These are phyloP conservation scores for Oidium heveae DNA, from an alignment of 2,329 filamentous ascomycete genomes.

Conservation along the genomic window DNA sequence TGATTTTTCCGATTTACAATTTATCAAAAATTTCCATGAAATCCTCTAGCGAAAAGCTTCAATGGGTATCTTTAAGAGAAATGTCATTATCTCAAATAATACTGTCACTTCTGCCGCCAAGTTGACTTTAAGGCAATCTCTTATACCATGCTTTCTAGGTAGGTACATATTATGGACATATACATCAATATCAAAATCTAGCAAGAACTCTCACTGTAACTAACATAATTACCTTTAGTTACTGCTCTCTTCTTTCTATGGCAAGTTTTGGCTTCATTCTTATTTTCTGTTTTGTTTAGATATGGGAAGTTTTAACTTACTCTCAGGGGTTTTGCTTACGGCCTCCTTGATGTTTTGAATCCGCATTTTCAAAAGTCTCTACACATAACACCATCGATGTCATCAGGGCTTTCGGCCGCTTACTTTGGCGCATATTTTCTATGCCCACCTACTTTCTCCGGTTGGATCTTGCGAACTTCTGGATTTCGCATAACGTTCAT, in stretches of 20 bases:
- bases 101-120: constrained; percentile 13
- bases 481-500: constrained; percentile 69
- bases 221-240: constrained; percentile 23
- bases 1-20: too few species aligned
- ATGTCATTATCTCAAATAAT: constrained; percentile 15
- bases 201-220: too few species aligned
- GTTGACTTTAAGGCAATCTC: constrained; percentile 14
- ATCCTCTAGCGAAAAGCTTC: not conserved
- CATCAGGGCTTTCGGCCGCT: constrained; percentile 38
- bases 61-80: constrained; percentile 14
- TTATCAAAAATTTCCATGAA: too few species aligned
- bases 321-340: constrained; percentile 52
- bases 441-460: constrained; percentile 42
- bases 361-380: constrained; percentile 35
- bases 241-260: constrained; percentile 68
- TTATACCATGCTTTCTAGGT: constrained; percentile 12
- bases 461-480: constrained; percentile 40
- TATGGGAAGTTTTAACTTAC: not conserved
- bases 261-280: constrained; percentile 14
- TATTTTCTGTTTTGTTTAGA: not conserved
- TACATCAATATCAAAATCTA: too few species aligned
- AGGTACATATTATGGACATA: not conserved
- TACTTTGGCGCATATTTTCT: constrained; percentile 52
- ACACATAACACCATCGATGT: constrained; percentile 31
- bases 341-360: constrained; percentile 62